Evolutionary conservation across 1,284 basidiomycete genomes (phyloP), one percentile per base, ranked within the genome.

Genomic region (Cystobasidiaceae sp.): DNA sequence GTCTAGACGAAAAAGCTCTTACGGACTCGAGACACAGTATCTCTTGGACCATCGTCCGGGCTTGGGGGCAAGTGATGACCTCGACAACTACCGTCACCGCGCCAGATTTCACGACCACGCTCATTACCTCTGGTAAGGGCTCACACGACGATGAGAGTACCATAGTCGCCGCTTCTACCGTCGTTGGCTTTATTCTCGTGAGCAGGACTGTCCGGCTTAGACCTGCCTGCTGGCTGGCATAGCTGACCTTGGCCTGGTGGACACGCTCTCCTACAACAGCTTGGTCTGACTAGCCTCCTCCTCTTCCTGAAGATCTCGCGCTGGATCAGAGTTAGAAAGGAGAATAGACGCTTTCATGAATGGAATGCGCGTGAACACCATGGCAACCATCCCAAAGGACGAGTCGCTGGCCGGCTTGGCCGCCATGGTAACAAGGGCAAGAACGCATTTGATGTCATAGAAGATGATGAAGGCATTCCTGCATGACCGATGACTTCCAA

Each of bases 391-490:
- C 61, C 61, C 5, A 64, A 64, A 45, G 60, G 46, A 21, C 33
- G 49, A 17, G 48, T 41, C 8, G 48, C 28, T 33, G 61, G 61
- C 15, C 27, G 61, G 15, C 45, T 56, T 30, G 41, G 32, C n/a
- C 32, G 32, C 17, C 45, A 59, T 25, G 27, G 45, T 28, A 46
- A 46, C 30, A 64, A 64, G 41, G 51, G 52, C 37, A 55, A 55
- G 51, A 64, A 64, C 39, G 61, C 61, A 2, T 64, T 64, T 37
- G 61, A 64, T 48, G 32, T 64, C 19, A 50, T 64, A 17, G 61
- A 64, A 33, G 61, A 64, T 11, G 61, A 64, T 37, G 61, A 64
- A 49, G 61, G 61, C 30, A 64, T 64, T 34, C 61, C 61, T 27
- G 61, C 33, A 17, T 64, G 49, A 43, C 23, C n/a, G n/a, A n/a